A percentile compares a stretch with the other conserved stretches of the same genome.
Evolutionary conservation across 805 yeast genomes (phyloP).

Genomic region (Brettanomyces bruxellensis): DNA sequence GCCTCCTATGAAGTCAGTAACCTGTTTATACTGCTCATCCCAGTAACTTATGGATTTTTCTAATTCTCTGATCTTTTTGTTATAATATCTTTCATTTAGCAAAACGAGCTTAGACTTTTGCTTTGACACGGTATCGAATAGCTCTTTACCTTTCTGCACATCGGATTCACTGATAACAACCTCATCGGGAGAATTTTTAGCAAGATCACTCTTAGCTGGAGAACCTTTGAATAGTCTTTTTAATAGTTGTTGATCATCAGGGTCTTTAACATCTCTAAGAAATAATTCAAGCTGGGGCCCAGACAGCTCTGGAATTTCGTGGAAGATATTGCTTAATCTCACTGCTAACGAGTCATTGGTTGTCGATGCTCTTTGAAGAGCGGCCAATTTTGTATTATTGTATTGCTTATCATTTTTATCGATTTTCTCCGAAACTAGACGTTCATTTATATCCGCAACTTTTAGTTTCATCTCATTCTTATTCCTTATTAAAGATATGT

Average conservation of each 20-base stretch:
- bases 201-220: background rate
- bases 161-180: conserved; percentile 9
- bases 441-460: conserved; percentile 8
- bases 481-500: conserved; percentile 7
- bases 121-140: conserved; percentile 14
- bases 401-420: conserved; percentile 11
- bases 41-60: conserved; percentile 3
- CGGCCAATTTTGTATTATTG: conserved; percentile 10
- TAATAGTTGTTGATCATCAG: no score
- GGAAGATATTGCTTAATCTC: conserved; percentile 9
- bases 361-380: conserved; percentile 5
- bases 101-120: conserved; percentile 21
- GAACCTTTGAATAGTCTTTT: no score
- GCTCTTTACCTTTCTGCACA: conserved; percentile 11
- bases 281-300: background rate
- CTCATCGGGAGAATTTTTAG: conserved; percentile 6
- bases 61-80: conserved; percentile 13
- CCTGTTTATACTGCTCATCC: no score
- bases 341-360: conserved; percentile 8
- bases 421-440: conserved; percentile 6
- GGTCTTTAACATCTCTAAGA: background rate
- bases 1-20: no score
- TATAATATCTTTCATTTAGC: conserved; percentile 19
- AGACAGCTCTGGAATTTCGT: conserved; percentile 14
- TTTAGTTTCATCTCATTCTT: conserved; percentile 15